phyloP scores from a whole-genome alignment of 805 yeast genomes.

The Cyberlindnera americana region DNA sequence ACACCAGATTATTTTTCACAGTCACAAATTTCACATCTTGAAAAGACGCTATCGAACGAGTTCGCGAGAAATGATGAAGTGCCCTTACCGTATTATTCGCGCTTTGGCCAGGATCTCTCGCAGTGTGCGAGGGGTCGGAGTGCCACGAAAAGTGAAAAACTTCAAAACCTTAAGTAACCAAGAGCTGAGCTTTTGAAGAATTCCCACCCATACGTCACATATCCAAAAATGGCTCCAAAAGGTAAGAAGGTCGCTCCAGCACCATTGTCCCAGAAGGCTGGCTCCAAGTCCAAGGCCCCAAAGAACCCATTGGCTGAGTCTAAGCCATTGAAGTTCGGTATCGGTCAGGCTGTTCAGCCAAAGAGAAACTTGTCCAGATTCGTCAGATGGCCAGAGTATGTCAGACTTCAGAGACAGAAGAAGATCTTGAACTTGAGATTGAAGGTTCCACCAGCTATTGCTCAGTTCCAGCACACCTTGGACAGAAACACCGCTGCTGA shows the following conservation, averaged over 20 bases:
- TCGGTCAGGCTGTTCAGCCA: conserved; percentile 94
- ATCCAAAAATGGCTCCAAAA: conserved; percentile 23
- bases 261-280: conserved; percentile 79
- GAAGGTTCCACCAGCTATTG: conserved; percentile 98
- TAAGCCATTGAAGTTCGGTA: conserved; percentile 90
- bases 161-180: conserved; percentile 33
- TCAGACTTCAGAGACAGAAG: conserved; percentile 98
- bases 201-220: not conserved
- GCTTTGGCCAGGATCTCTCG: not conserved
- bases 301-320: conserved; percentile 88
- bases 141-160: conserved; percentile 15
- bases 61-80: not conserved
- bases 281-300: conserved; percentile 59
- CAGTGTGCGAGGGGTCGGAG: not conserved
- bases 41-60: conserved; percentile 1
- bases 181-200: not conserved
- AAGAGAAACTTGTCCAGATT: conserved; percentile 94
- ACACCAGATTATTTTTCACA: conserved; percentile 10
- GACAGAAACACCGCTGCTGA: conserved; percentile 99
- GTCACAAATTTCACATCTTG: conserved; percentile 6
- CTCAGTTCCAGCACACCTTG: conserved; percentile 93
- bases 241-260: conserved; percentile 95
- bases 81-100: conserved; percentile 1
- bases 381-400: conserved; percentile 99
- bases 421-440: conserved; percentile 92